Base-by-base conservation (phyloP, 805 yeast species). In the Barnettozyma sucrosica region DNA sequence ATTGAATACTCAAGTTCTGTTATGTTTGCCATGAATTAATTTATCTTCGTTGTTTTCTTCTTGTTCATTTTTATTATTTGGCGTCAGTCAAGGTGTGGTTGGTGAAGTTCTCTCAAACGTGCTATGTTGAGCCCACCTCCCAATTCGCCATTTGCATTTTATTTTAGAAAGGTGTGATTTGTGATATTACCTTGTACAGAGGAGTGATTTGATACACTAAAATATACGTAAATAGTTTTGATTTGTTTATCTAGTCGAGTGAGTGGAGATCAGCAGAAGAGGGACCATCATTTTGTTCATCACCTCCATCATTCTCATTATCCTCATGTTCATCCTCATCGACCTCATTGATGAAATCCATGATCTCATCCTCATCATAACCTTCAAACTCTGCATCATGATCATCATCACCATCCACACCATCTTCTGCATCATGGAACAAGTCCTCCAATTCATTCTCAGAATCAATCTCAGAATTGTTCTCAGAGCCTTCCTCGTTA, bases 211-310 rank as follows among this genome's bases (percentile, higher is more conserved):
- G 36, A 34, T 18, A 18, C 37, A 18, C 37, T 34, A 34, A 36
- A 46, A 46, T 46, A 46, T 20, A 46, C 46, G 49, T 46, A 46
- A 46, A 46, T 46, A 46, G 49, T 46, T 46, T 33, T 16, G n/a
- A 21, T 7, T 42, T n/a, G 32, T 8, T 28, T 28, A 28, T 2
- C 13, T 28, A 28, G 32, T 28, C 32, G 13, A 28, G 32, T 3
- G 32, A 28, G 16, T 28, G 32, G 32, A 28, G 32, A 13, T 28
- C 32, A 3, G 32, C 16, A 11, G 11, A 28, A 11, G 11, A 28
- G 32, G 14, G 16, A 28, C 14, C 32, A 28, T 11, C 16, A 13
- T 28, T 5, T 14, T n/a, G n/a, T n/a, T n/a, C n/a, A n/a, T n/a
- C n/a, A n/a, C n/a, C n/a, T n/a, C 14, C 32, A 28, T 11, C 16